Base-by-base conservation (phyloP, 2,329 filamentous ascomycete species). In the Cladorrhinum sp. region DNA sequence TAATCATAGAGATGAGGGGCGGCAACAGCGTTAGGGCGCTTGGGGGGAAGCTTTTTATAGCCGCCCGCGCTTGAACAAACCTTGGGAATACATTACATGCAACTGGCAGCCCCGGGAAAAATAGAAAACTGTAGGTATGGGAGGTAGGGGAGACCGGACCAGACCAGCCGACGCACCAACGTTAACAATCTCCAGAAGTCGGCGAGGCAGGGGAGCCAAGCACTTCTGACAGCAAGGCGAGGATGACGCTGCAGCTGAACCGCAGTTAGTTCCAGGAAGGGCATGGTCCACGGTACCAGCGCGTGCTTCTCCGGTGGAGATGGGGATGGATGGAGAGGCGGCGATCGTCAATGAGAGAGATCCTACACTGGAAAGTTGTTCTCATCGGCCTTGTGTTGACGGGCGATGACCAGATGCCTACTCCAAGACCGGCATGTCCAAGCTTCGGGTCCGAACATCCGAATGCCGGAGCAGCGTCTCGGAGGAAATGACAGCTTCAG, bases 231-330 rank as follows among this genome's bases (percentile, higher is more conserved):
- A 38, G 50, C 12, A 52, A 64, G 59, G 57, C 51, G 57, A 64
- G 50, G 59, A 61, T 55, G 53, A 45, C 53, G 57, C 50, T 57
- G 57, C 48, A 62, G 25, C 62, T 64, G 62, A 62, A 59, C 54
- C 50, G 27, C 25, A 45, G 45, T 58, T 56, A 56, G 53, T 25
- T 56, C 53, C 53, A 50, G 54, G 62, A 51, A 55, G 57, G 48
- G 45, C 59, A 62, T 54, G 57, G 20, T 25, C 49, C 49, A 52
- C 36, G 55, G 41, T 58, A 50, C 58, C 51, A 32, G 56, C 23
- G 58, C 22, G 23, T 51, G 29, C 51, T 41, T 41, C 41, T 51
- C 59, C 29, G 32, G 22, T n/a, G 51, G 50, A 27, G 23, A 24
- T 50, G 57, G 18, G 62, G 57, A 45, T 45, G 41, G 41, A 45